Base-by-base conservation (phyloP, 2,329 filamentous ascomycete species). In the Calonectria honghensis region DNA sequence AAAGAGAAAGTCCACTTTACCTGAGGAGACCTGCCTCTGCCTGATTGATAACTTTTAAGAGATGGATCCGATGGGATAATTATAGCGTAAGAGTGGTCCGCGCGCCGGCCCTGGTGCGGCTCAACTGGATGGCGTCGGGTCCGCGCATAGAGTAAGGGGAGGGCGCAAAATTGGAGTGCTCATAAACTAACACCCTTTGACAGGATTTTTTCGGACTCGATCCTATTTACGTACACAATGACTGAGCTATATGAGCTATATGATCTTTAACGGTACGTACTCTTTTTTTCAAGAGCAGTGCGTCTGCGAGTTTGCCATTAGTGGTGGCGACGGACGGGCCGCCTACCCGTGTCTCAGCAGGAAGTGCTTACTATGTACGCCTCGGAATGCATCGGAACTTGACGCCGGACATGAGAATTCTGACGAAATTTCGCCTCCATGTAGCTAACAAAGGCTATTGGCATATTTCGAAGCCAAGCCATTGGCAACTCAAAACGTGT, bases 1-100 rank as follows among this genome's bases (percentile, higher is more conserved):
- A 32, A 5, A 32, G 9, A 32, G 3, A 32, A n/a, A 48, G 39
- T 37, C 69, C 68, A 68, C 72, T 52, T 24, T 16, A 31, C 37
- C 31, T 45, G 65, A 73, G 75, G 79, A 72, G 72, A 65, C 78
- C 65, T 76, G 74, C 75, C 74, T 64, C 50, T 76, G 78, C 78
- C 73, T 79, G 79, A 78, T 80, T 76, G 72, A 76, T 72, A 76
- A 76, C 70, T 79, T 51, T 72, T 74, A 32, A 24, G 37, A 73
- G 73, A 72, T 78, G 78, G 78, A 79, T 79, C 71, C 78, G 39
- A 75, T 80, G 73, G 71, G 77, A 80, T 80, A 80, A 80, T 80
- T 78, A 80, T 80, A 79, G 78, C 78, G 79, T 80, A 79, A 80
- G 45, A 73, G 72, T 77, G 76, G 74, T 68, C 76, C 72, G 74